Evolutionary conservation across 805 yeast genomes (phyloP).

Genomic region (Candida patagonica): DNA sequence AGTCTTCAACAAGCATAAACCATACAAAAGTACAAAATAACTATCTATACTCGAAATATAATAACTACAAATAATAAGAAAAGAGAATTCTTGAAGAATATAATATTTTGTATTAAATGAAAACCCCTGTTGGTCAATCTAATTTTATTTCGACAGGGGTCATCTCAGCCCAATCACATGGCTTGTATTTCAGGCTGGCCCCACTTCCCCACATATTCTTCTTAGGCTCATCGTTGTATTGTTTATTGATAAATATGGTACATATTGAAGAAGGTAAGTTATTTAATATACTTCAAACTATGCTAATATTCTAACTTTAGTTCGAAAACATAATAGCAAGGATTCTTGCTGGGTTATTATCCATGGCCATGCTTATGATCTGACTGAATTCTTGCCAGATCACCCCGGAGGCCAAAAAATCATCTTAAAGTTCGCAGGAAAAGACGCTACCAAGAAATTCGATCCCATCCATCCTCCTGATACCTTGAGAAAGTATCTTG

Average conservation of each 20-base stretch:
- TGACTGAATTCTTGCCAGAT: constrained; percentile 49
- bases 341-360: constrained; percentile 80
- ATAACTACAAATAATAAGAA: no score
- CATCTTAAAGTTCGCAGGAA: constrained; percentile 53
- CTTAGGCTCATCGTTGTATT: no score
- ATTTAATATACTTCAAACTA: neutral
- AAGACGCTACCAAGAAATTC: constrained; percentile 73
- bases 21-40: no score
- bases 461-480: constrained; percentile 91
- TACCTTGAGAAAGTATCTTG: constrained; percentile 55
- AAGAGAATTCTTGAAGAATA: no score
- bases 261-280: constrained; percentile 16
- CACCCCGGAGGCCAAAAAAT: constrained; percentile 58
- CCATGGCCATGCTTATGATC: constrained; percentile 69
- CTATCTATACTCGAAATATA: no score
- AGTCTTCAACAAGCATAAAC: no score
- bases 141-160: no score
- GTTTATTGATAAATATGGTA: constrained; percentile 9
- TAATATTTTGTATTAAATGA: no score
- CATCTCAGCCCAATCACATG: no score
- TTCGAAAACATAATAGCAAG: constrained; percentile 44
- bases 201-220: no score
- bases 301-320: constrained; percentile 27
- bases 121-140: no score
- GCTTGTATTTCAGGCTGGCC: no score